Evolutionary conservation across 495 filamentous ascomycete genomes (phyloP), one percentile per base, ranked within the genome.

Genomic region (Haplographium delicatum): DNA sequence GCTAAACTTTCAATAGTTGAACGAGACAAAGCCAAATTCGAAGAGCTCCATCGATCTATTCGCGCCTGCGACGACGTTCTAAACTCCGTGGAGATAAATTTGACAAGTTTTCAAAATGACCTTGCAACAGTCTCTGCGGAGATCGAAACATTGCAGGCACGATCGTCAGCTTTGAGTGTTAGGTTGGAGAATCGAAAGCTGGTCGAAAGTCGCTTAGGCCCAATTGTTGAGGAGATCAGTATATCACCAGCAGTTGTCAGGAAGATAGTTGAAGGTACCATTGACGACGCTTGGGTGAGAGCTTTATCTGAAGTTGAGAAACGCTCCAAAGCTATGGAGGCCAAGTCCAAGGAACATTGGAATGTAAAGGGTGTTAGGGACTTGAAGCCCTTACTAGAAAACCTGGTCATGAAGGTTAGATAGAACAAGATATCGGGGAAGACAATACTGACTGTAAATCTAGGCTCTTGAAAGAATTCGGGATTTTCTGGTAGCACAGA

Each of bases 21-120:
- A 62, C 75, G 78, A 61, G 89, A 96, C 44, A 86, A 88, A 59
- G 78, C 86, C 55, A 94, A 86, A 57, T 96, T 95, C 57, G 83
- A 96, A 64, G 90, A 95, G 39, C 74, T 98, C 26, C 93, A 97
- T 64, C 80, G 78, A 45, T 90, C 90, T 6, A 96, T 98, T 54
- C 64, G 76, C 65, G 86, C 87, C 24, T 97, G 93, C 64, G 91
- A 98, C 65, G 86, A 95, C 58, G 88, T 98, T 34, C 80, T 96
- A 33, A 85, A 81, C 62, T 95, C 94, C 1, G 91, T 98, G 39
- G 91, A 98, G 67, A 78, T 78, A 15, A 96, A 96, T 62, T 69
- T 98, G 42, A 86, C 87, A 35, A 89, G 84, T 62, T 98, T 98
- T 60, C 89, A 91, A 67, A 85, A 85, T 42, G 93, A 98, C 64